These are phyloP conservation scores for Globisporangium paddicum DNA, from an alignment of 352 stramenopile genomes.

Conservation along the genomic window DNA sequence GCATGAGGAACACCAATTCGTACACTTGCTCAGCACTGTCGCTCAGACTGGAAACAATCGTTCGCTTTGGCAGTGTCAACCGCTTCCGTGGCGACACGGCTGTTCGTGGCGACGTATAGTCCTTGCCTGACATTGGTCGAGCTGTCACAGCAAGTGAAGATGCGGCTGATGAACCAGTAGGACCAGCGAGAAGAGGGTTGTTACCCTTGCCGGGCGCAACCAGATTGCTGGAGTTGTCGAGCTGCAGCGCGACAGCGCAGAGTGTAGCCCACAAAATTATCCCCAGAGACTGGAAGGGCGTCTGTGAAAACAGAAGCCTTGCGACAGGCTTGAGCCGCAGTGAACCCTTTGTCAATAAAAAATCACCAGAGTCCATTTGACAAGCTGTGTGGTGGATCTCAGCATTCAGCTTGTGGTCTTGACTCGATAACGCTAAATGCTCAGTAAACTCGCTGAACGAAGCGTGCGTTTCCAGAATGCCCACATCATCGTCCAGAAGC, in stretches of 20 bases:
- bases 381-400: neutral
- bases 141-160: neutral
- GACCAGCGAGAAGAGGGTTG: neutral
- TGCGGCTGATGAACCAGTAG: neutral
- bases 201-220: too few species aligned
- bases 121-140: conserved; percentile 5
- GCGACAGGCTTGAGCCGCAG: conserved; percentile 16
- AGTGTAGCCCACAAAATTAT: conserved; percentile 31
- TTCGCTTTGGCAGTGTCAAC: conserved; percentile 38
- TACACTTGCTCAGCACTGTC: conserved; percentile 39
- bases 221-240: conserved; percentile 16
- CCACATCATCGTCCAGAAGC: conserved; percentile 4
- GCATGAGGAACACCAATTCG: conserved; percentile 28
- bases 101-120: conserved; percentile 16
- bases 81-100: conserved; percentile 44
- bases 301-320: conserved; percentile 21
- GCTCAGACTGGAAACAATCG: conserved; percentile 26
- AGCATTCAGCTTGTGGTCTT: neutral
- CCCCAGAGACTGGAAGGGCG: conserved; percentile 17
- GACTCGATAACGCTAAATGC: neutral
- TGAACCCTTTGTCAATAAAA: neutral
- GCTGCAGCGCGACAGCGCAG: conserved; percentile 25
- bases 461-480: neutral
- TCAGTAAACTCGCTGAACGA: neutral
- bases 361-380: neutral